Percentiles rank a stretch among this genome's conserved stretches.
These are phyloP conservation scores for Kalaharituber pfeilii DNA, from an alignment of 2,329 filamentous ascomycete species.

Conservation along the genomic window DNA sequence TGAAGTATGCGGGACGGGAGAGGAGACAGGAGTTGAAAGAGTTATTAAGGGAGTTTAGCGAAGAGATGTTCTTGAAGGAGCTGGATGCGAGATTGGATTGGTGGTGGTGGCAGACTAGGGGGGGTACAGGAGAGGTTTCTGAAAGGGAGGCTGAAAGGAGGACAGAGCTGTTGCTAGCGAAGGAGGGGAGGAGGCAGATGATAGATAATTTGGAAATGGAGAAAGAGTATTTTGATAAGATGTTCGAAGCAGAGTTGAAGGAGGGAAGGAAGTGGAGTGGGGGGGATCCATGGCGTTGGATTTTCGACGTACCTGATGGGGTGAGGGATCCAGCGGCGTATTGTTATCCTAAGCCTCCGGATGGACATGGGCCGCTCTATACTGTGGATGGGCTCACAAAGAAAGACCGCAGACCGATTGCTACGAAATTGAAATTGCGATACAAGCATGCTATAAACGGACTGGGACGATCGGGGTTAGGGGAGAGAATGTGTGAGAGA, in stretches of 20 bases:
- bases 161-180: background rate
- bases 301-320: background rate
- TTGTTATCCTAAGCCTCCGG: background rate
- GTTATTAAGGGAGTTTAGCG: background rate
- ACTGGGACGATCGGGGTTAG: background rate
- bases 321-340: background rate
- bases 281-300: background rate
- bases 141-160: background rate
- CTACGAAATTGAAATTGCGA: background rate
- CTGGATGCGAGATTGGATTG: background rate
- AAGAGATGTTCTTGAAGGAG: background rate
- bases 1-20: background rate
- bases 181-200: background rate
- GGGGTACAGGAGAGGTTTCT: background rate
- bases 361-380: background rate
- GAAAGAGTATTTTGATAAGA: background rate
- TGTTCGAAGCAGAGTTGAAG: background rate
- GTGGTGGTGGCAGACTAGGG: constrained; percentile 1
- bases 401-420: too few species aligned
- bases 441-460: background rate
- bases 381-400: too few species aligned
- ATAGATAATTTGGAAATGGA: background rate
- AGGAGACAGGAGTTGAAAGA: background rate
- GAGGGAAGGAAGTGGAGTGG: background rate
- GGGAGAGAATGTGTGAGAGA: background rate